Evolutionary conservation across 2,329 filamentous ascomycete genomes (phyloP).

Genomic region (Scopulariopsis brevicaulis): DNA sequence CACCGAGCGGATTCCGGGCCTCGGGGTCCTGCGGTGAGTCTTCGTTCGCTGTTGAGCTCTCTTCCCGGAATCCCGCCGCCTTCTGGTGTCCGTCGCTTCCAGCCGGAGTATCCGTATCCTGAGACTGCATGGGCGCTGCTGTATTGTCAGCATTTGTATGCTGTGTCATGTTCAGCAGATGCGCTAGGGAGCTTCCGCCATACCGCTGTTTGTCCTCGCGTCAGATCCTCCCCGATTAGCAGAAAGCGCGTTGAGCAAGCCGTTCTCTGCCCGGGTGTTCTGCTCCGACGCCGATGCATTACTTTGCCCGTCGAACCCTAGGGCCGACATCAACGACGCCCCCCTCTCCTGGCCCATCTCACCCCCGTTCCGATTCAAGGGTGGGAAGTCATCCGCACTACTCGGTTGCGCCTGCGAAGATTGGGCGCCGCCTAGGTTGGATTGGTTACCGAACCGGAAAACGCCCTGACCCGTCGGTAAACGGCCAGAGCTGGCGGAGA

Average conservation of each 20-base stretch:
- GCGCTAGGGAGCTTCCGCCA: background rate
- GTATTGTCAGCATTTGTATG: background rate
- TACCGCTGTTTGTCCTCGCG: background rate
- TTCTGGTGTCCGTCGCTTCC: constrained; percentile 36
- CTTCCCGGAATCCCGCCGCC: constrained; percentile 30
- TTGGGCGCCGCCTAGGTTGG: constrained; percentile 8
- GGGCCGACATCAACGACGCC: constrained; percentile 37
- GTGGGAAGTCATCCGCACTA: constrained; percentile 50
- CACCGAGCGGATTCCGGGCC: constrained; percentile 28
- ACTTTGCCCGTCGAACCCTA: constrained; percentile 40
- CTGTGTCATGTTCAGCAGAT: background rate
- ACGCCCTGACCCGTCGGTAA: constrained; percentile 9
- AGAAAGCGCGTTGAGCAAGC: constrained; percentile 52
- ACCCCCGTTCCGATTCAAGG: constrained; percentile 45
- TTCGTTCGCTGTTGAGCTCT: constrained; percentile 22
- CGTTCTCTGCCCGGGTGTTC: constrained; percentile 40
- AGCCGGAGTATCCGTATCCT: constrained; percentile 5
- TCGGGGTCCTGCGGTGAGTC: constrained; percentile 18
- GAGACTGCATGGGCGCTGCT: background rate
- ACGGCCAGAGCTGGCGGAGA: constrained; percentile 41
- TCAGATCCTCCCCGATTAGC: constrained; percentile 42
- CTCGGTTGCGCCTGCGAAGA: constrained; percentile 31
- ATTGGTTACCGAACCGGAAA: constrained; percentile 44
- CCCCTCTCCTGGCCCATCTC: constrained; percentile 46
- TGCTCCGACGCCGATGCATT: constrained; percentile 18